phyloP scores from a whole-genome alignment of 805 yeast species.

The Candida ovalis region DNA sequence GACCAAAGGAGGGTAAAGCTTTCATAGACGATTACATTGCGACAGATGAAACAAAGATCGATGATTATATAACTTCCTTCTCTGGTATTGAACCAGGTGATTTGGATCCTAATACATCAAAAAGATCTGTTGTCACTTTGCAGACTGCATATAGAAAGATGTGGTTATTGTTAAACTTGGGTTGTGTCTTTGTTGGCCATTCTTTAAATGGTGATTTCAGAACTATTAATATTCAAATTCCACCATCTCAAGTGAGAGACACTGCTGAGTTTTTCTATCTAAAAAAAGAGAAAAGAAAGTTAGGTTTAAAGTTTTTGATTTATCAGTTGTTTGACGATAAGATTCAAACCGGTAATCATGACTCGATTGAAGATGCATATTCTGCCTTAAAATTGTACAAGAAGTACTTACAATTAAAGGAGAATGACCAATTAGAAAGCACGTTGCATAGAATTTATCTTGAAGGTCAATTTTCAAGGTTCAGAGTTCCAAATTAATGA shows the following conservation, averaged over 20 bases:
- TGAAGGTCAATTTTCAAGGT: conserved; percentile 60
- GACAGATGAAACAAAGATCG: conserved; percentile 57
- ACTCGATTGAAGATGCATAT: conserved; percentile 92
- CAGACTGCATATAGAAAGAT: conserved; percentile 83
- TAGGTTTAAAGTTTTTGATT: conserved; percentile 83
- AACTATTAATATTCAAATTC: conserved; percentile 88
- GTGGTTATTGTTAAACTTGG: conserved; percentile 86
- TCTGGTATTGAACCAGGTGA: conserved; percentile 97
- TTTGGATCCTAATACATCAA: conserved; percentile 63
- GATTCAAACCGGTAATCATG: conserved; percentile 93
- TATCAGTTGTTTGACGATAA: conserved; percentile 68
- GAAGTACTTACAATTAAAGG: conserved; percentile 60
- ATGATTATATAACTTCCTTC: conserved; percentile 82
- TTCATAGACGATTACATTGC: conserved; percentile 92
- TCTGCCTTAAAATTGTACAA: conserved; percentile 79
- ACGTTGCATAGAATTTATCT: conserved; percentile 64
- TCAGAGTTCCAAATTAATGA: conserved; percentile 40
- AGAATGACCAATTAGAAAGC: conserved; percentile 54
- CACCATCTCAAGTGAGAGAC: conserved; percentile 80
- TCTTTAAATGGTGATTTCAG: conserved; percentile 89
- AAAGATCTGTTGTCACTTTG: conserved; percentile 67
- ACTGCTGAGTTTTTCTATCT: conserved; percentile 78
- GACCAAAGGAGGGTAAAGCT: conserved; percentile 64
- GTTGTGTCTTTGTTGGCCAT: conserved; percentile 93
- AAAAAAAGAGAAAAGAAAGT: conserved; percentile 67